Conservation (phyloP, 2,329 filamentous ascomycete genomes). For the Claviceps pazoutovae region DNA sequence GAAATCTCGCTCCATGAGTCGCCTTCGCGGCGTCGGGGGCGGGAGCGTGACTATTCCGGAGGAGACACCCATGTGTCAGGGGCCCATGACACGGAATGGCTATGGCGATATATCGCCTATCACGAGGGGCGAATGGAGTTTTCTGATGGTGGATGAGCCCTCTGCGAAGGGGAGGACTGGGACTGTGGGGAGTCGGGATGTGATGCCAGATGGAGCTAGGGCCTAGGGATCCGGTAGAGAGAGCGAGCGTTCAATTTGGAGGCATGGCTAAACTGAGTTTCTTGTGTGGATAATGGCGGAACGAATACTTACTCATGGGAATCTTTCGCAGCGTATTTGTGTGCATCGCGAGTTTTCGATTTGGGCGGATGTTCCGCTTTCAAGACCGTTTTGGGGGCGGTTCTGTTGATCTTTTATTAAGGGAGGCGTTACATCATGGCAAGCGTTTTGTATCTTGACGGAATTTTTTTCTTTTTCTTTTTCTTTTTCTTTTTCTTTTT, state of each 20-base stretch:
- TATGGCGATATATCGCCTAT: conserved; percentile 50
- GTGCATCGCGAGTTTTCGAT: too few species aligned
- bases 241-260: too few species aligned
- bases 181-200: conserved; percentile 41
- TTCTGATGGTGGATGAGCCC: conserved; percentile 37
- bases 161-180: conserved; percentile 31
- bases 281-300: too few species aligned
- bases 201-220: conserved; percentile 21
- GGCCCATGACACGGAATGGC: conserved; percentile 42
- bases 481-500: not conserved
- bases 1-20: conserved; percentile 28
- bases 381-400: too few species aligned
- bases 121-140: conserved; percentile 49
- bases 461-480: not conserved
- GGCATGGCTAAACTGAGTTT: too few species aligned
- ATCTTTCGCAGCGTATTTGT: too few species aligned
- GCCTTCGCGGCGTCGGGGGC: conserved; percentile 20
- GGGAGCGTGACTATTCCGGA: conserved; percentile 10
- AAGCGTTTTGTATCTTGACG: not conserved
- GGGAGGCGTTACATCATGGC: too few species aligned
- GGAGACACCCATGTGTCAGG: conserved; percentile 17
- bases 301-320: too few species aligned
- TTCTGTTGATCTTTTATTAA: too few species aligned
- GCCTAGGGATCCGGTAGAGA: too few species aligned
- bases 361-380: too few species aligned